phyloP scores from a whole-genome alignment of 176 grass and related monocot genomes.

The Coix lacrymajobi region DNA sequence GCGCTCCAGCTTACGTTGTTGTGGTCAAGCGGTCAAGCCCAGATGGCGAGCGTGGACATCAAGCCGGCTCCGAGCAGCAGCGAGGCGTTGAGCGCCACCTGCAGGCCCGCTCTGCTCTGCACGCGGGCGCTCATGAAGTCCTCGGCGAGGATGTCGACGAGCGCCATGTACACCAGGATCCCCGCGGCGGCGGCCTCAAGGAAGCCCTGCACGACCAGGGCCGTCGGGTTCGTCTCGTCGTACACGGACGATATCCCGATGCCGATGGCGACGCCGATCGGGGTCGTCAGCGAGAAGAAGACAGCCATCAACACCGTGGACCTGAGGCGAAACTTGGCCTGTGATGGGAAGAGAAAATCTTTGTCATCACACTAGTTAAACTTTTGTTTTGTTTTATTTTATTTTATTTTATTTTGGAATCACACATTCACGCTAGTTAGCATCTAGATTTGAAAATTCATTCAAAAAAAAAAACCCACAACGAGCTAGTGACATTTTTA shows the following conservation, averaged over 20 bases:
- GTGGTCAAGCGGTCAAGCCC: slow-evolving; percentile 57
- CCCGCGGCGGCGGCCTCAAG: slow-evolving; percentile 50
- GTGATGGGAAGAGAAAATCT: not conserved
- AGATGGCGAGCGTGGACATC: slow-evolving; percentile 73
- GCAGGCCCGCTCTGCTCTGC: slow-evolving; percentile 45
- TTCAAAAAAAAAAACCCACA: not conserved
- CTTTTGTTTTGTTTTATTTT: no score
- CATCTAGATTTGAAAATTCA: not conserved
- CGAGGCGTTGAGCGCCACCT: slow-evolving; percentile 28
- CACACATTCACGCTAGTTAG: no score
- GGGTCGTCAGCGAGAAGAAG: slow-evolving; percentile 67
- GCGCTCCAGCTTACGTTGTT: not conserved
- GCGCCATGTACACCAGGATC: slow-evolving; percentile 73
- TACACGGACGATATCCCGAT: slow-evolving; percentile 60
- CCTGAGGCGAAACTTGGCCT: slow-evolving; percentile 49
- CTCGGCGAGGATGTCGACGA: slow-evolving; percentile 60
- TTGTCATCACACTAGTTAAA: not conserved
- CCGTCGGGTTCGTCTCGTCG: slow-evolving; percentile 57
- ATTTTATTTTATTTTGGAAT: not conserved
- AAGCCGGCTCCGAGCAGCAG: slow-evolving; percentile 55
- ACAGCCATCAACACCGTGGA: slow-evolving; percentile 41
- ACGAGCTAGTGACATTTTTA: not conserved
- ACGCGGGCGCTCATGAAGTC: slow-evolving; percentile 52
- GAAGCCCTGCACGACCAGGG: slow-evolving; percentile 59
- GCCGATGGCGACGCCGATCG: slow-evolving; percentile 51